phyloP scores from a whole-genome alignment of 306 rosid genomes.

The Cercis canadensis region DNA sequence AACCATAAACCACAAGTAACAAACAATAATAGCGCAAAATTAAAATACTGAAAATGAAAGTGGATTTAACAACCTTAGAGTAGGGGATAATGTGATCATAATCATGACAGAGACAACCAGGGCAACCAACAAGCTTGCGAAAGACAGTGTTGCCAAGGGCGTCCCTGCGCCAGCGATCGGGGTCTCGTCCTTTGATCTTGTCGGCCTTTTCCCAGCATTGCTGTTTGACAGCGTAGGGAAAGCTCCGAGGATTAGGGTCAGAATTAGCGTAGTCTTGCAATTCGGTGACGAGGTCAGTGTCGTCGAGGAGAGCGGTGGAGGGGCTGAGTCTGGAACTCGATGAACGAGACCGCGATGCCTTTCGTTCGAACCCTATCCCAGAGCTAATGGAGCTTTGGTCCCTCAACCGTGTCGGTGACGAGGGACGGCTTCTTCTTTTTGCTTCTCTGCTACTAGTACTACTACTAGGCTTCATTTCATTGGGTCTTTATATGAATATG shows the following conservation, averaged over 20 bases:
- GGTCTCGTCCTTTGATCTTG: constrained; percentile 87
- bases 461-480: constrained; percentile 40
- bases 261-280: constrained; percentile 42
- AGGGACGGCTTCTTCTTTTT: constrained; percentile 54
- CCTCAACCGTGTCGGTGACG: constrained; percentile 63
- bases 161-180: constrained; percentile 92
- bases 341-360: constrained; percentile 23
- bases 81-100: constrained; percentile 89
- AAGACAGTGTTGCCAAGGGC: constrained; percentile 76
- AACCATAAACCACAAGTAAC: constrained; percentile 3
- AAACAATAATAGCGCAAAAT: background rate
- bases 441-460: constrained; percentile 42
- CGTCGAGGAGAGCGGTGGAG: constrained; percentile 47
- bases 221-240: constrained; percentile 76
- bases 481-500: background rate
- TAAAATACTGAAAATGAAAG: background rate
- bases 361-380: constrained; percentile 18
- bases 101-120: constrained; percentile 91
- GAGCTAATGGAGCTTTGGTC: constrained; percentile 54
- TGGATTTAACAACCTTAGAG: constrained; percentile 63
- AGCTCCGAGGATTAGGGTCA: constrained; percentile 64
- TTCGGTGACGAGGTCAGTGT: background rate
- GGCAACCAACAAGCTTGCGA: constrained; percentile 91
- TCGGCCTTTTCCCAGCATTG: constrained; percentile 93
- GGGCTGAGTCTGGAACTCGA: constrained; percentile 42